Conservation (phyloP, 768 basidiomycete species). For the Udeniomyces megalosporus region DNA sequence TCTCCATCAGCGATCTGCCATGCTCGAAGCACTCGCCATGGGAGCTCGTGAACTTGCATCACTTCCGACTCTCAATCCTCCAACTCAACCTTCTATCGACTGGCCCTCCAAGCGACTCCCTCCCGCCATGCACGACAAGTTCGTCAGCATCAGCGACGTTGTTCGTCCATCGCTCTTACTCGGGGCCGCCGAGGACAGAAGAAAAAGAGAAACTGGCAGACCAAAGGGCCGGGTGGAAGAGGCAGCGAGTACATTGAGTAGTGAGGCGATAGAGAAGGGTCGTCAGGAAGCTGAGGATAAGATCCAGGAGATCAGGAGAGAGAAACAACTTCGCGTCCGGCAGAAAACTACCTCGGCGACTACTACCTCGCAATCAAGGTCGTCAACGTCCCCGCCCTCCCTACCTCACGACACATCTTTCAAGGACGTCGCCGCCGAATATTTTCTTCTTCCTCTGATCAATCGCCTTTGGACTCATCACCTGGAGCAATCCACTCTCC, state of each 20-base stretch:
- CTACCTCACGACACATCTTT: constrained; percentile 29
- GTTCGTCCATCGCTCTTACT: background rate
- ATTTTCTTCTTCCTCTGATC: constrained; percentile 74
- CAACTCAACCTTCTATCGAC: constrained; percentile 26
- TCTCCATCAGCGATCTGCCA: constrained; percentile 61
- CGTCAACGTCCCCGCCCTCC: too few species aligned
- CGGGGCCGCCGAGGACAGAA: background rate
- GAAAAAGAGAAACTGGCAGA: background rate
- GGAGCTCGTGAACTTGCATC: constrained; percentile 68
- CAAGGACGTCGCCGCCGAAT: constrained; percentile 59
- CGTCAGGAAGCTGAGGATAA: constrained; percentile 41
- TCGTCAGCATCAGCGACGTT: constrained; percentile 31
- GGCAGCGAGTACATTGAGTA: constrained; percentile 35
- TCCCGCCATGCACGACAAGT: constrained; percentile 50
- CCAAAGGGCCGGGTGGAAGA: constrained; percentile 3
- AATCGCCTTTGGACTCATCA: constrained; percentile 93
- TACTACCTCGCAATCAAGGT: too few species aligned
- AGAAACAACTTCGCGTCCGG: constrained; percentile 54
- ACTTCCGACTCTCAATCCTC: constrained; percentile 27
- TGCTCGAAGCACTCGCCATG: constrained; percentile 69
- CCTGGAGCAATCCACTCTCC: constrained; percentile 56
- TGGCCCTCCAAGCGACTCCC: constrained; percentile 79
- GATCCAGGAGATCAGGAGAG: constrained; percentile 48
- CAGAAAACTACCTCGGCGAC: background rate
- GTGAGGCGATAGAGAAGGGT: constrained; percentile 45